Percentiles rank a stretch among this genome's conserved stretches.
phyloP scores from a whole-genome alignment of 1,284 basidiomycete species.

The Cerioporus squamosus region DNA sequence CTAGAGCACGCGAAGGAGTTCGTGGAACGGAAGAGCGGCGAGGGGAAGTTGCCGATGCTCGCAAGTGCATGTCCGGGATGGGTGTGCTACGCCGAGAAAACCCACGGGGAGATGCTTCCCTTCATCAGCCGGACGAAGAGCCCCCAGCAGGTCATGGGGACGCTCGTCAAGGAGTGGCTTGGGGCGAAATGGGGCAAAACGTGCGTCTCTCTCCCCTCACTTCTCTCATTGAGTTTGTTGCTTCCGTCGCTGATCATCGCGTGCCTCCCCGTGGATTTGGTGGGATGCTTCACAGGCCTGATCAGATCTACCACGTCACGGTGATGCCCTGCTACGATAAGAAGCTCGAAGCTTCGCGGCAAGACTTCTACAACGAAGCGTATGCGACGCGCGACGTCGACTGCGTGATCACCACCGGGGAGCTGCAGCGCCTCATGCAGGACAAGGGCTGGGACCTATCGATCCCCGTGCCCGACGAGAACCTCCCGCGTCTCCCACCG shows the following conservation, averaged over 20 bases:
- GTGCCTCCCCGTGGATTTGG: conserved; percentile 10
- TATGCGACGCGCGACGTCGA: conserved; percentile 92
- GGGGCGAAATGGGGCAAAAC: conserved; percentile 62
- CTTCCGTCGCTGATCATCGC: conserved; percentile 15
- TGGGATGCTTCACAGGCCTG: conserved; percentile 53
- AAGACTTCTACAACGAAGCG: conserved; percentile 84
- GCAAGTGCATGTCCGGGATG: conserved; percentile 98
- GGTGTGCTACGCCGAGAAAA: conserved; percentile 99
- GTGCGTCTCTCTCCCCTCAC: conserved; percentile 49
- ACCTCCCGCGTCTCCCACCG: conserved; percentile 29
- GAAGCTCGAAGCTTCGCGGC: conserved; percentile 95
- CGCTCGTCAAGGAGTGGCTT: conserved; percentile 89
- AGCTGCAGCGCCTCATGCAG: conserved; percentile 86
- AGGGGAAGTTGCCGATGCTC: conserved; percentile 78
- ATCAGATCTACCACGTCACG: conserved; percentile 92
- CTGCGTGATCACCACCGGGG: conserved; percentile 97
- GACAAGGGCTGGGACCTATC: conserved; percentile 85
- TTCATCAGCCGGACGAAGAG: conserved; percentile 90
- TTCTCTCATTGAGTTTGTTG: conserved; percentile 1
- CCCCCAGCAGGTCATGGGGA: conserved; percentile 94
- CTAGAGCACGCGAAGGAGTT: conserved; percentile 87
- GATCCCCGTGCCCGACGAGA: conserved; percentile 52
- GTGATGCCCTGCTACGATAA: conserved; percentile 99
- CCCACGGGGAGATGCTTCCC: conserved; percentile 92
- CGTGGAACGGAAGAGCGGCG: conserved; percentile 59